Evolutionary conservation across 805 yeast genomes (phyloP), one percentile per base, ranked within the genome.

Genomic region (Alloascoidea africana): DNA sequence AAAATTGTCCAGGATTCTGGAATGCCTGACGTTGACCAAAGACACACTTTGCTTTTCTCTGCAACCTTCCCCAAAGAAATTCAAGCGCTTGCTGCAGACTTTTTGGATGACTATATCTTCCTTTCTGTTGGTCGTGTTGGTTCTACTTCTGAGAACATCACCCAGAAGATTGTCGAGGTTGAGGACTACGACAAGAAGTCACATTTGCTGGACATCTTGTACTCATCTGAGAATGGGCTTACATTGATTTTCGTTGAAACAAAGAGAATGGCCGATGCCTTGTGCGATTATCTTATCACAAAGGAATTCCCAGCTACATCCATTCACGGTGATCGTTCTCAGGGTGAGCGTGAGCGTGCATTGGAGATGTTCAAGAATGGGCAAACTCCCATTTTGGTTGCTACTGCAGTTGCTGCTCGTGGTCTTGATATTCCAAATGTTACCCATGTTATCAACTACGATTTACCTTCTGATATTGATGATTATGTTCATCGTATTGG

Each of bases 401-500:
- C 99, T 37, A 91, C 99, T 49, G 98, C 98, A 39, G 98, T 91
- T 51, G 98, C 98, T 49, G 97, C 97, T 42, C 85, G 98, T 79
- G 98, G 98, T 71, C 76, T 91, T 63, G 98, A 91, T 74, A 91
- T 91, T 70, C 97, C 98, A 60, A 91, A 91, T 59, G 98, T 91
- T 51, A 80, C 93, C 36, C 97, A 89, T 59, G 98, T 91, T 55
- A 80, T 91, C 65, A 91, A 91, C 74, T 91, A 81, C 61, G 98
- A 91, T 59, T 70, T 91, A 60, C 98, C 98, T 60, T 68, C 80
- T 57, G 97, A 91, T 62, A 82, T 91, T 54, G 98, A 91, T 62
- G 98, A 91, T 64, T 91, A 91, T 58, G 98, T 91, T 42, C 98
- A 91, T 70, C 83, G 98, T 70, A 91, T 91, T 58, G 98, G 98